phyloP scores from a whole-genome alignment of 2,329 filamentous ascomycete species.

The Botrytis elliptica region DNA sequence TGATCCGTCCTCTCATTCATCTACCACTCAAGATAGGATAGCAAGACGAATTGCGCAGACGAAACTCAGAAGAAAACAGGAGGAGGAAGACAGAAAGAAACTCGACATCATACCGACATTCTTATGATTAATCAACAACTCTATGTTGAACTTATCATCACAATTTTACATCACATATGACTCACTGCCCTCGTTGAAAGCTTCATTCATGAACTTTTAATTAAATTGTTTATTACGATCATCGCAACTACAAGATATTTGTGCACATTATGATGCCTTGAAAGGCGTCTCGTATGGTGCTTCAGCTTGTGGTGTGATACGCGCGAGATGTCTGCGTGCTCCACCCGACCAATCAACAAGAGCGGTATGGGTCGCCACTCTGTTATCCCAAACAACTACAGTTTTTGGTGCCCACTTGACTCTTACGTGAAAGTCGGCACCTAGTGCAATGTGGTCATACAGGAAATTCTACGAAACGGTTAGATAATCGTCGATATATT shows the following conservation, averaged over 20 bases:
- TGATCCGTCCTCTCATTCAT: background rate
- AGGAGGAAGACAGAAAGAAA: constrained; percentile 29
- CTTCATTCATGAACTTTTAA: background rate
- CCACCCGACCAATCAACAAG: constrained; percentile 80
- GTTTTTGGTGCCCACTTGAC: constrained; percentile 78
- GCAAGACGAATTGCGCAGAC: constrained; percentile 28
- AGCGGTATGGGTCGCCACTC: constrained; percentile 75
- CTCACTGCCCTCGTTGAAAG: background rate
- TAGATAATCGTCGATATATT: background rate
- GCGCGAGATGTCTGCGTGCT: constrained; percentile 73
- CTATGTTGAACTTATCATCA: background rate
- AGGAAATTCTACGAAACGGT: constrained; percentile 73
- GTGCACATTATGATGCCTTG: constrained; percentile 17
- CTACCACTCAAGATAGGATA: constrained; percentile 13
- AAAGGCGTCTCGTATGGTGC: constrained; percentile 69
- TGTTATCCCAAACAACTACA: constrained; percentile 85
- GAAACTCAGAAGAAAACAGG: constrained; percentile 25
- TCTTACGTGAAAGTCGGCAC: constrained; percentile 70
- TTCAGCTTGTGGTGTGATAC: constrained; percentile 83
- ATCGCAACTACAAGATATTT: background rate
- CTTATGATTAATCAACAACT: constrained; percentile 18
- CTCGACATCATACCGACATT: constrained; percentile 35
- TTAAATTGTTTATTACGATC: background rate
- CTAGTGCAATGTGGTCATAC: constrained; percentile 70
- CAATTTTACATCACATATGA: background rate